Percentiles rank a stretch among this genome's conserved stretches.
These are phyloP conservation scores for Nannochloropsis salina DNA, from an alignment of 108 stramenopile genomes.

Conservation along the genomic window DNA sequence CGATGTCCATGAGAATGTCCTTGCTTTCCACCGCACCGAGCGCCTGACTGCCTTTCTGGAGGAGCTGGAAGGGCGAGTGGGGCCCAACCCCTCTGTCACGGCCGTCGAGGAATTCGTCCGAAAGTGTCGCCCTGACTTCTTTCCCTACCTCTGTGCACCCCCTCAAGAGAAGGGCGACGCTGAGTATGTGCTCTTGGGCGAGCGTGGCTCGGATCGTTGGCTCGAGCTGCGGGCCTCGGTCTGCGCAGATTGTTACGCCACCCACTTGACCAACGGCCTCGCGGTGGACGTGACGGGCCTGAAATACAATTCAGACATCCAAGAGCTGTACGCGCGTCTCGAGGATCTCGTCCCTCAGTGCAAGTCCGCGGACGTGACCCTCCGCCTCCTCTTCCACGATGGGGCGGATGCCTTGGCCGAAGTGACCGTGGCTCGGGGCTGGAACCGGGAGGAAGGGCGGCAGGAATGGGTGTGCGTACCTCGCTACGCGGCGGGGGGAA, in stretches of 20 bases:
- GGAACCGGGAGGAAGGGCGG: not conserved
- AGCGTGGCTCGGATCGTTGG: not conserved
- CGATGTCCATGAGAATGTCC: not conserved
- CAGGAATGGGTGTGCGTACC: not conserved
- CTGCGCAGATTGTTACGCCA: not conserved
- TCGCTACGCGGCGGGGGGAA: not conserved
- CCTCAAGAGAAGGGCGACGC: not conserved
- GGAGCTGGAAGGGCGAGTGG: constrained; percentile 10
- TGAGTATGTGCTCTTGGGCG: not conserved
- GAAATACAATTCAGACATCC: constrained; percentile 17
- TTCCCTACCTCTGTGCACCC: not conserved
- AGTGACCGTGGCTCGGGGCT: not conserved
- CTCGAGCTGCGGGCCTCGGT: not conserved
- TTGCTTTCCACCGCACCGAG: not conserved
- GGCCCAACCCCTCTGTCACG: not conserved
- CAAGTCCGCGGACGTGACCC: not conserved
- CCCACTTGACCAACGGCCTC: not conserved
- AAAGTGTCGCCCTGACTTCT: not conserved
- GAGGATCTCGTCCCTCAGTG: not conserved
- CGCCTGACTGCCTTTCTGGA: not conserved
- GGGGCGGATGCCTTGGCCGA: not conserved
- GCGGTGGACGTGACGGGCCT: not conserved
- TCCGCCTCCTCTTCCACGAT: not conserved
- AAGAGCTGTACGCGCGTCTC: not conserved
- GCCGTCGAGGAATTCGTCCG: not conserved